Evolutionary conservation across 805 yeast species (phyloP).

Genomic region (Nakazawaea holstii): DNA sequence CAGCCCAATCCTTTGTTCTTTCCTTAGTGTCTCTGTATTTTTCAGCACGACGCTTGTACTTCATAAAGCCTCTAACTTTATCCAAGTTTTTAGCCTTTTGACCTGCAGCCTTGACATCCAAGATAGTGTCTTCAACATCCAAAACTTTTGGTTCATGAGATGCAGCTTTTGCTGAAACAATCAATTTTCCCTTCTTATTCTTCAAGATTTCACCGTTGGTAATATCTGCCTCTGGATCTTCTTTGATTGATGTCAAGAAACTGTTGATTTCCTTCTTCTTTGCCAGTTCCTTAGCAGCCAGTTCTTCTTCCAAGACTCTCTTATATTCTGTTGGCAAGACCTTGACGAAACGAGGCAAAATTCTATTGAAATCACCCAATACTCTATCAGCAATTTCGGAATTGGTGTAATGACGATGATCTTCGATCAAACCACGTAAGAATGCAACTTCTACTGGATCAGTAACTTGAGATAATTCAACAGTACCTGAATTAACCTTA

Average conservation of each 20-base stretch:
- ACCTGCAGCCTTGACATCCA: conserved; percentile 60
- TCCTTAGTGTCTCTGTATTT: conserved; percentile 72
- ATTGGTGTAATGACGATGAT: conserved; percentile 90
- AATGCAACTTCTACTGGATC: conserved; percentile 94
- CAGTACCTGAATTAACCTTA: conserved; percentile 75
- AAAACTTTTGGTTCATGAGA: conserved; percentile 73
- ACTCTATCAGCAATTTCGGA: conserved; percentile 86
- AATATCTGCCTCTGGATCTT: conserved; percentile 79
- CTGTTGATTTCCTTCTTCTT: conserved; percentile 60
- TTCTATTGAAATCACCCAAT: conserved; percentile 80
- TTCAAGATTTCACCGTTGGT: conserved; percentile 82
- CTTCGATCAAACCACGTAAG: conserved; percentile 88
- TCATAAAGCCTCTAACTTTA: conserved; percentile 87
- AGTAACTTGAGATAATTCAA: conserved; percentile 68
- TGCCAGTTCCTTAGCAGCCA: conserved; percentile 39
- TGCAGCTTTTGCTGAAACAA: conserved; percentile 18
- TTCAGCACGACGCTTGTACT: conserved; percentile 85
- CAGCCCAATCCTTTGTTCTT: conserved; percentile 89
- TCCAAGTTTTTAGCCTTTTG: conserved; percentile 64
- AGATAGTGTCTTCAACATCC: conserved; percentile 86
- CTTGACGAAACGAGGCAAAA: conserved; percentile 85
- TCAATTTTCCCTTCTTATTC: conserved; percentile 36
- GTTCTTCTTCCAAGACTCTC: conserved; percentile 74
- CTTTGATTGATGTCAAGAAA: conserved; percentile 66
- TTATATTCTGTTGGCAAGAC: conserved; percentile 91